These are phyloP conservation scores for Vaccinium macrocarpon DNA, from an alignment of 148 eudicot species.

Conservation along the genomic window DNA sequence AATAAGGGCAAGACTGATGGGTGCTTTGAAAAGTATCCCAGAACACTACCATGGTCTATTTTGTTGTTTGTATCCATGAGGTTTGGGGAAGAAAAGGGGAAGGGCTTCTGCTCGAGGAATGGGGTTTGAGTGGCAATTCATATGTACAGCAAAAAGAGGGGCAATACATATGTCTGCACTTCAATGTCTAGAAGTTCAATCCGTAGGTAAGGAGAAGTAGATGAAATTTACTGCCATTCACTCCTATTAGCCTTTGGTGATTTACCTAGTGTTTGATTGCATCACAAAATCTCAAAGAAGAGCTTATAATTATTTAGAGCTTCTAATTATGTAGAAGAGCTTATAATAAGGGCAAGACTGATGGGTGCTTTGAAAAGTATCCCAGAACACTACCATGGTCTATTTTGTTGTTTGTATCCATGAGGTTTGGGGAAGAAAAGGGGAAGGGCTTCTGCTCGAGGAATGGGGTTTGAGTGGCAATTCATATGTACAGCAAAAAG, in stretches of 20 bases:
- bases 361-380: not conserved
- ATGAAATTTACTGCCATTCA: not conserved
- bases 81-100: not conserved
- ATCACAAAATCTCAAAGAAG: not conserved
- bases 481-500: not conserved
- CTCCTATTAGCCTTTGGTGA: not conserved
- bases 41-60: not conserved
- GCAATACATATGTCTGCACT: not conserved
- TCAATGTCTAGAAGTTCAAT: not conserved
- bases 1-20: not conserved
- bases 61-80: not conserved
- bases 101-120: not conserved
- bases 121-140: not conserved
- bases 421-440: not conserved
- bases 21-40: not conserved
- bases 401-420: not conserved
- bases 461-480: constrained; percentile 1
- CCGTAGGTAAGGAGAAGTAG: not conserved
- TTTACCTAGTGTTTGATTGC: constrained; percentile 1
- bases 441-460: not conserved
- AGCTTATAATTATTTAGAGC: not conserved
- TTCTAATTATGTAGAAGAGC: not conserved
- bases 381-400: not conserved
- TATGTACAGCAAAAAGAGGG: not conserved
- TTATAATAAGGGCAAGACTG: not conserved